Percentiles rank a stretch among this genome's conserved stretches.
Evolutionary conservation across 1,284 basidiomycete genomes (phyloP).

Genomic region (Apiotrichum montevideense): DNA sequence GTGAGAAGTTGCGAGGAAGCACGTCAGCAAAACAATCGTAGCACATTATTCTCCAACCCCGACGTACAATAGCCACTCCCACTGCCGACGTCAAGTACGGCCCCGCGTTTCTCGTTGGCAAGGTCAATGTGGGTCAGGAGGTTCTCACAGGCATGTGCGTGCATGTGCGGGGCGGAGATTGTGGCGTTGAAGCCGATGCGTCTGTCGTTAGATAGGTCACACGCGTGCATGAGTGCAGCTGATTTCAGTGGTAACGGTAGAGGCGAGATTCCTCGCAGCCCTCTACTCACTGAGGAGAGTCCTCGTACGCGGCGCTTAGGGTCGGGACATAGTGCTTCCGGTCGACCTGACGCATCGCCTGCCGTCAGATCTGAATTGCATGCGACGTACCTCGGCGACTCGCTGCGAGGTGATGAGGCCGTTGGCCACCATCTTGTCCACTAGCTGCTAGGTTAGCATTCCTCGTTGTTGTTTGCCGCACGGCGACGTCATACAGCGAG

Average conservation of each 20-base stretch:
- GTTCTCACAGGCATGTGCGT: constrained; percentile 42
- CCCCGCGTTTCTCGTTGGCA: constrained; percentile 16
- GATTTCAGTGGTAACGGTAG: no score
- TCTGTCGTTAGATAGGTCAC: constrained; percentile 15
- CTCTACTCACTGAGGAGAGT: constrained; percentile 42
- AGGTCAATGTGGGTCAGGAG: constrained; percentile 27
- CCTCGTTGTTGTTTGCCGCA: neutral
- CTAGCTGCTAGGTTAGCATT: constrained; percentile 30
- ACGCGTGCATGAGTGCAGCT: no score
- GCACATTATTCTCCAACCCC: no score
- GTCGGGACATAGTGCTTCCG: constrained; percentile 37
- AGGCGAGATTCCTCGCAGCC: neutral
- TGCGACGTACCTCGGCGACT: constrained; percentile 29
- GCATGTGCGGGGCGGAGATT: constrained; percentile 48
- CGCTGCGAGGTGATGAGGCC: constrained; percentile 31
- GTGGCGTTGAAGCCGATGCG: constrained; percentile 45
- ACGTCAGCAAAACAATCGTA: neutral
- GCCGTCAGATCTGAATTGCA: constrained; percentile 1
- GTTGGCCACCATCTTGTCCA: constrained; percentile 32
- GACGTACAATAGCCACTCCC: constrained; percentile 62
- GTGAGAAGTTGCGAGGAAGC: neutral
- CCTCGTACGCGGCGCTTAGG: constrained; percentile 33
- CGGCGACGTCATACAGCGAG: neutral
- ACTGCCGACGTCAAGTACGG: constrained; percentile 44
- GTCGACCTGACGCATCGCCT: constrained; percentile 45